Base-by-base conservation (phyloP, 1,139 yeast genomes). In the Geotrichum citri-aurantii region DNA sequence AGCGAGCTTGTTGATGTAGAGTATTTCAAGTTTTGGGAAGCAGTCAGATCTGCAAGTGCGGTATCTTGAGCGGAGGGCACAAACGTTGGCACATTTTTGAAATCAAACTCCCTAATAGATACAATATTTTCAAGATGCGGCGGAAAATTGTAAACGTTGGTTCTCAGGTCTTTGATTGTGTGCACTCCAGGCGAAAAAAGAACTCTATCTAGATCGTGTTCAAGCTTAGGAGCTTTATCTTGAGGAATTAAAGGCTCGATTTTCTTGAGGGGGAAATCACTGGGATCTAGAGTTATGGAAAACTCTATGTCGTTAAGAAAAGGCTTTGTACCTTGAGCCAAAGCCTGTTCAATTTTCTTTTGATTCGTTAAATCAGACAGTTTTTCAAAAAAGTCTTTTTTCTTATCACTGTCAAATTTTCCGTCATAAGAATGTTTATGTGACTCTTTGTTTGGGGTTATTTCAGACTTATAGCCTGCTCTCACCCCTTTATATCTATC, bases 1-100 rank as follows among this genome's bases (percentile, higher is more conserved):
- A 93, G 80, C 1, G 97, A 87, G 24, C 96, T 88, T 0, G 98
- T 91, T 0, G 97, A 90, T 1, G 95, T 88, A 62, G 82, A 82
- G 69, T 79, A 92, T 59, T 76, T 78, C 27, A 77, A 73, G 19
- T 73, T 68, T 26, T 73, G 60, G 6, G 70, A 63, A 11, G 65
- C 65, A 0, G 95, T 85, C 17, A 86, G 71, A 10, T 74, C 62
- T 0, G 81, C 68, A 55, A 92, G 74, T 1, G 68, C 70, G 11
- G 70, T 63, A 72, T 91, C 96, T 66, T 82, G 81, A 1, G 89
- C 82, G 0, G 95, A 86, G 0, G 90, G 81, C 4, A 84, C 80
- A 66, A 85, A 91, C 2, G 74, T 70, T 1, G 83, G 76, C 1
- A 87, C 75, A 11, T 80, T 76, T 44, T 79, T 78, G 66, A 85